These are phyloP conservation scores for Vanrija humicola DNA, from an alignment of 1,284 basidiomycete genomes.

Conservation along the genomic window DNA sequence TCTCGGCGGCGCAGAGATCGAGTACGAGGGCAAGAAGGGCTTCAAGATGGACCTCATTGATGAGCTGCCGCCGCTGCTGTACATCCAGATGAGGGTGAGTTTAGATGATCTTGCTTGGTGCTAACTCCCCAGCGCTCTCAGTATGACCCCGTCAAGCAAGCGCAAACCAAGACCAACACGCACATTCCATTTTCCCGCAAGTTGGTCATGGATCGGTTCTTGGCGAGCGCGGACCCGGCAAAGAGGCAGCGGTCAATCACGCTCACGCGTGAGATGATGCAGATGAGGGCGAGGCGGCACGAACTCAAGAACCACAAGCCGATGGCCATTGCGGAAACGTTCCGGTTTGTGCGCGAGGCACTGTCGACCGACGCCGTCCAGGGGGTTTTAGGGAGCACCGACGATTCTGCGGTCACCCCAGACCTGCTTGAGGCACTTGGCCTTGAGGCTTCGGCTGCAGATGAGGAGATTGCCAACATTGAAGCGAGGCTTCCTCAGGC, in stretches of 20 bases:
- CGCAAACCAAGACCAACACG: constrained; percentile 92
- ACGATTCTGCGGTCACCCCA: constrained; percentile 12
- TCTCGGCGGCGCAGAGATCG: constrained; percentile 78
- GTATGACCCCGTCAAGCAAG: constrained; percentile 65
- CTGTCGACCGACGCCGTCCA: constrained; percentile 41
- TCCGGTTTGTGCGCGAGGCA: constrained; percentile 28
- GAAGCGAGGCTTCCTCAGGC: constrained; percentile 57
- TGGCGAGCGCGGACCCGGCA: constrained; percentile 66
- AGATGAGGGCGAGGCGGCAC: constrained; percentile 62
- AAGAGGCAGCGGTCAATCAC: constrained; percentile 67
- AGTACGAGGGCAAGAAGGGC: constrained; percentile 79
- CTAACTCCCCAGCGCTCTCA: constrained; percentile 70
- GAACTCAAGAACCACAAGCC: constrained; percentile 56
- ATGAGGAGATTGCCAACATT: constrained; percentile 61
- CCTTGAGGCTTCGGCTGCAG: constrained; percentile 56
- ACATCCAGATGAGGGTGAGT: constrained; percentile 87
- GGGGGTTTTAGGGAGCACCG: constrained; percentile 1
- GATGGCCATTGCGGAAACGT: constrained; percentile 30
- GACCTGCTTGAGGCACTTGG: constrained; percentile 42
- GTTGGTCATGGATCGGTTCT: constrained; percentile 86
- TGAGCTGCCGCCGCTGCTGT: constrained; percentile 81
- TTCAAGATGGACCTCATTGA: constrained; percentile 84
- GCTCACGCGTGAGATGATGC: constrained; percentile 63
- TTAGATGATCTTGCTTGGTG: not conserved
- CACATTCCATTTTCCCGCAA: constrained; percentile 86